These are phyloP conservation scores for Eutrema japonicum DNA, from an alignment of 345 rosid species.

Conservation along the genomic window DNA sequence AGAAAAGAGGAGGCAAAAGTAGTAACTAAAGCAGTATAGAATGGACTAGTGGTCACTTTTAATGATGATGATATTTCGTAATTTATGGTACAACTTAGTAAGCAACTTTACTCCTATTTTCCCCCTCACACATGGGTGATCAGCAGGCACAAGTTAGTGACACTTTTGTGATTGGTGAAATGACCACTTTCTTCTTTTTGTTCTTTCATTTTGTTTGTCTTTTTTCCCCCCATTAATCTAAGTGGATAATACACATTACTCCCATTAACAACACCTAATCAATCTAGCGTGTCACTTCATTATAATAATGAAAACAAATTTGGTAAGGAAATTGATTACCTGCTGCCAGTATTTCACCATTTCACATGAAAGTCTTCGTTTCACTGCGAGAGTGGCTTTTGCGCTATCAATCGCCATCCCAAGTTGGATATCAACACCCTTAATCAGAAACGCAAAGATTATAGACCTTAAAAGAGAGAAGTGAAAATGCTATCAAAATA, in stretches of 20 bases:
- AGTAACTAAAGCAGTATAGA: conserved; percentile 5
- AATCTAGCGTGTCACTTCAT: conserved; percentile 15
- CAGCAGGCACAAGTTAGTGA: conserved; percentile 40
- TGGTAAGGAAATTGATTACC: conserved; percentile 52
- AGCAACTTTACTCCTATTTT: background rate
- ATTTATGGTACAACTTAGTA: background rate
- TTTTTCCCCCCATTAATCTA: conserved; percentile 14
- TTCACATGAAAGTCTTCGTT: conserved; percentile 99
- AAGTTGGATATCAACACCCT: conserved; percentile 97
- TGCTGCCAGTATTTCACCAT: conserved; percentile 99
- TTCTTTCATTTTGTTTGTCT: conserved; percentile 14
- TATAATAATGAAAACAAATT: conserved; percentile 10
- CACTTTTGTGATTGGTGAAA: conserved; percentile 35
- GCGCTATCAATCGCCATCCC: conserved; percentile 99
- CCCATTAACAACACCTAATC: conserved; percentile 23
- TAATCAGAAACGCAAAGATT: conserved; percentile 31
- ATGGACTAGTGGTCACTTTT: background rate
- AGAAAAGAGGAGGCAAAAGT: background rate
- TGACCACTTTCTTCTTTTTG: conserved; percentile 21
- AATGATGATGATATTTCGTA: background rate
- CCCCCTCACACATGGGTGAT: conserved; percentile 27
- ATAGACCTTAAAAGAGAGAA: conserved; percentile 14
- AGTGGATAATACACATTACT: conserved; percentile 35
- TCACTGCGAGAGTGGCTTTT: conserved; percentile 98
- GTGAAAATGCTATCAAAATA: background rate